phyloP scores from a whole-genome alignment of 2,329 filamentous ascomycete species.

The Hymenoscyphus linearis region DNA sequence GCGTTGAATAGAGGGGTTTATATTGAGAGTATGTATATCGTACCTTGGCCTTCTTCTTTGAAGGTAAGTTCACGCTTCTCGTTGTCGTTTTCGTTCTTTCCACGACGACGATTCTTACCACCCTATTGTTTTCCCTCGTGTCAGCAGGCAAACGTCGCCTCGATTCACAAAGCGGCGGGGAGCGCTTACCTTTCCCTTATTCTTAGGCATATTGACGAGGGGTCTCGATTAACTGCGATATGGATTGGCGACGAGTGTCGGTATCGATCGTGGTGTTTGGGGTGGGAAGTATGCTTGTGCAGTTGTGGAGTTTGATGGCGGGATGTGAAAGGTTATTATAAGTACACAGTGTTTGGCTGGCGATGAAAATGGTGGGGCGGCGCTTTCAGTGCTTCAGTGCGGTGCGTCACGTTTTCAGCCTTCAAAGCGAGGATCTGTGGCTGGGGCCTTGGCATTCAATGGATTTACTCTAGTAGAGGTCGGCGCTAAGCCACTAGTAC shows the following conservation, averaged over 20 bases:
- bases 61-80: constrained; percentile 98
- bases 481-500: no score
- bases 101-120: constrained; percentile 96
- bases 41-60: constrained; percentile 94
- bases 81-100: constrained; percentile 99
- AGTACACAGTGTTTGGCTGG: neutral
- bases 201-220: constrained; percentile 79
- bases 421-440: neutral
- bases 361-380: neutral
- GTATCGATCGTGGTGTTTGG: constrained; percentile 3
- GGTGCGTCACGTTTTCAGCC: constrained; percentile 1
- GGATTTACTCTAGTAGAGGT: no score
- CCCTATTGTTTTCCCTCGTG: constrained; percentile 53
- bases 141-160: constrained; percentile 11
- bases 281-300: constrained; percentile 1
- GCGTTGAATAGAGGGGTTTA: neutral
- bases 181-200: constrained; percentile 88
- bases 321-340: neutral
- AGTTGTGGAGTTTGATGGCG: constrained; percentile 3
- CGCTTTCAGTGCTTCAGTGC: neutral
- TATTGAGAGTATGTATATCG: constrained; percentile 15
- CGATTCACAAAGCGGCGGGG: constrained; percentile 8
- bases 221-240: constrained; percentile 8
- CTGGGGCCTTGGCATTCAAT: no score
- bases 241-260: neutral